phyloP scores from a whole-genome alignment of 352 stramenopile genomes.

The Phytophthora colocasiae region DNA sequence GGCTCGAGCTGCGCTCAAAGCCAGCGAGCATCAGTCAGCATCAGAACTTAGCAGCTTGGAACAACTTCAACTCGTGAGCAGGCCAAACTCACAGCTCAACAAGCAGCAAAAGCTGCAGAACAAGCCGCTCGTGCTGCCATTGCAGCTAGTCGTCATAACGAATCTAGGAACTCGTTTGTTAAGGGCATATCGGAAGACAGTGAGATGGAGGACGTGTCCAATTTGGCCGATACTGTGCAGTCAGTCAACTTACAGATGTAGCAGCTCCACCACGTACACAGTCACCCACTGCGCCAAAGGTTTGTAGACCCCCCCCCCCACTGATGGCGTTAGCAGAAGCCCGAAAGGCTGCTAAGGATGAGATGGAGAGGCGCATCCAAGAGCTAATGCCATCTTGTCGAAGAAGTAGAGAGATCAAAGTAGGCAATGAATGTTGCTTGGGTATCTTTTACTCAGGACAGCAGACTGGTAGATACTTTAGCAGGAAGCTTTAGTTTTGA shows the following conservation, averaged over 20 bases:
- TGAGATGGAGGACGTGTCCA: slow-evolving; percentile 3
- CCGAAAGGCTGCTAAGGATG: slow-evolving; percentile 10
- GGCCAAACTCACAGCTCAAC: not conserved
- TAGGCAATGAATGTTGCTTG: no score
- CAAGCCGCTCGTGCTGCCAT: not conserved
- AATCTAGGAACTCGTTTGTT: not conserved
- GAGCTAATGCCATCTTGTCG: slow-evolving; percentile 45
- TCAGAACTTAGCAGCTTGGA: not conserved
- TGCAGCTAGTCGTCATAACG: not conserved
- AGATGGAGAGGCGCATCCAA: slow-evolving; percentile 57
- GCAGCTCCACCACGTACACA: not conserved
- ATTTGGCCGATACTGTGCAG: not conserved
- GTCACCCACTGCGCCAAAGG: not conserved
- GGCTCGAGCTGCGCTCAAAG: not conserved
- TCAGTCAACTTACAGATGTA: not conserved
- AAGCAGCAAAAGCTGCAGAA: not conserved
- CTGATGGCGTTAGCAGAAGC: slow-evolving; percentile 1
- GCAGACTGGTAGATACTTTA: no score
- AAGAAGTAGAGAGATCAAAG: slow-evolving; percentile 1
- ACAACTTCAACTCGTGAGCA: slow-evolving; percentile 2
- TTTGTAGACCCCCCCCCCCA: not conserved
- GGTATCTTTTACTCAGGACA: no score
- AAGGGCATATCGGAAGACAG: slow-evolving; percentile 1
- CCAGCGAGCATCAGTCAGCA: not conserved
- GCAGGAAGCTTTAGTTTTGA: no score